phyloP scores from a whole-genome alignment of 129 eudicot genomes.

The Tagetes erecta region DNA sequence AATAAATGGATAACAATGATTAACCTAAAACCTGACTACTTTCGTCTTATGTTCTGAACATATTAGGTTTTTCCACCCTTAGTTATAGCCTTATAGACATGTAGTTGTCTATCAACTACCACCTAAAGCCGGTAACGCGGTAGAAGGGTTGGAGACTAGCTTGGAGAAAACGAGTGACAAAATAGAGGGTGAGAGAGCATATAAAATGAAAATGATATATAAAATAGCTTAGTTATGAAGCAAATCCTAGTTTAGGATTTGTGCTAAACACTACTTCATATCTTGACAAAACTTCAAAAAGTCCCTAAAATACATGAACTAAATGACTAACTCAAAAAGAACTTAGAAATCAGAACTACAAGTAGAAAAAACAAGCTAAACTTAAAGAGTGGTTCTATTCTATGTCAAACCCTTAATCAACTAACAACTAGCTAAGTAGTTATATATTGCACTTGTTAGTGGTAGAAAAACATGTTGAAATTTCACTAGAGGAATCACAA shows the following conservation, averaged over 20 bases:
- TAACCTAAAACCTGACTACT: neutral
- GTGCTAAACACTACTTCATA: constrained; percentile 4
- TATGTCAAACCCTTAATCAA: constrained; percentile 38
- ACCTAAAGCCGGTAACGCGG: neutral
- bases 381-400: constrained; percentile 35
- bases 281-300: constrained; percentile 26
- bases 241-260: constrained; percentile 1
- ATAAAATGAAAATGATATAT: neutral
- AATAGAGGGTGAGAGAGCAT: neutral
- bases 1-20: neutral
- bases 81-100: neutral
- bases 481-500: constrained; percentile 81
- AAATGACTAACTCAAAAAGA: constrained; percentile 29
- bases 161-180: neutral
- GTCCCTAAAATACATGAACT: constrained; percentile 29
- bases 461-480: constrained; percentile 67
- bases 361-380: constrained; percentile 1
- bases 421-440: constrained; percentile 13
- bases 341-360: constrained; percentile 32
- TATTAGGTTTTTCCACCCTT: neutral
- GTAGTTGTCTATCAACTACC: neutral
- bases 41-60: neutral
- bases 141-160: neutral
- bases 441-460: constrained; percentile 56
- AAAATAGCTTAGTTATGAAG: neutral